These are phyloP conservation scores for Suillus hirtellus DNA, from an alignment of 768 basidiomycete genomes.

Conservation along the genomic window DNA sequence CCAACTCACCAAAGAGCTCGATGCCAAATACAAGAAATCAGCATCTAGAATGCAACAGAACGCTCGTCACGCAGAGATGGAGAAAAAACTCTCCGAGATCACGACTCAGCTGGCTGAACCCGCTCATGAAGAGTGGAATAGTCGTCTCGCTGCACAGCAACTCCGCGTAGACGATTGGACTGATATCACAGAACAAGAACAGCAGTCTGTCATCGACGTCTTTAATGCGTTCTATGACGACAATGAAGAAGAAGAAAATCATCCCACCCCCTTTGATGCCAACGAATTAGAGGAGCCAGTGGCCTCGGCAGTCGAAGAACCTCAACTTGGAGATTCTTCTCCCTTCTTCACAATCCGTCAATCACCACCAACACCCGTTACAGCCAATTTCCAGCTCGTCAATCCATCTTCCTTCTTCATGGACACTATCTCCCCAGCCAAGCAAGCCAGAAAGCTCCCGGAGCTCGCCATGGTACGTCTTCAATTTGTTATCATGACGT, in stretches of 20 bases:
- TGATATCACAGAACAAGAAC: conserved; percentile 34
- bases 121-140: conserved; percentile 36
- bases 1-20: conserved; percentile 32
- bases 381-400: conserved; percentile 20
- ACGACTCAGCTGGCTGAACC: conserved; percentile 28
- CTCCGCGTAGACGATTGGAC: conserved; percentile 32
- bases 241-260: conserved; percentile 19
- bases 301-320: conserved; percentile 22
- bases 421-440: conserved; percentile 21
- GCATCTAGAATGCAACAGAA: conserved; percentile 28
- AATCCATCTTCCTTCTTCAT: conserved; percentile 29
- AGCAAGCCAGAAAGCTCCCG: conserved; percentile 30
- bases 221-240: conserved; percentile 33
- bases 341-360: conserved; percentile 2
- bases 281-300: conserved; percentile 8
- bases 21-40: conserved; percentile 32
- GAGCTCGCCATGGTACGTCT: conserved; percentile 32
- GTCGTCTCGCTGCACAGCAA: conserved; percentile 30
- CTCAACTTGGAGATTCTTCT: conserved; percentile 11
- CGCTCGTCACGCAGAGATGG: conserved; percentile 31
- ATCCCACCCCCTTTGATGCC: background rate
- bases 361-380: conserved; percentile 9
- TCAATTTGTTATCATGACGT: background rate
- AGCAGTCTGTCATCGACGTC: conserved; percentile 30
- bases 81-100: conserved; percentile 24